A percentile compares a stretch with the other conserved stretches of the same genome.
Conservation (phyloP, 768 basidiomycete species). For the Fistulinella prunicolor region DNA sequence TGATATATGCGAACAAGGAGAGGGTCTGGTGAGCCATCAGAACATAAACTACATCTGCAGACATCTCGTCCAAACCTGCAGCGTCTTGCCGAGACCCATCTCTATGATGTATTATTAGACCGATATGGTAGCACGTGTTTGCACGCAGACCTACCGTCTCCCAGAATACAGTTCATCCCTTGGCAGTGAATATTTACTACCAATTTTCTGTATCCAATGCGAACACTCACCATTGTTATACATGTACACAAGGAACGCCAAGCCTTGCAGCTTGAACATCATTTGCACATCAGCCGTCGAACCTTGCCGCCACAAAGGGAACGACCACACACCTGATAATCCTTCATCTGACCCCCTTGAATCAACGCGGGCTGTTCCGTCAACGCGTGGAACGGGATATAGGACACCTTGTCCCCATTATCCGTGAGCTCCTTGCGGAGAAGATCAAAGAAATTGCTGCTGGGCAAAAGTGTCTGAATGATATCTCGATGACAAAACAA, state of each 20-base stretch:
- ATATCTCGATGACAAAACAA: conserved; percentile 42
- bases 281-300: background rate
- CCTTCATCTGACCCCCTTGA: conserved; percentile 60
- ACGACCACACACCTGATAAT: conserved; percentile 53
- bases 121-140: background rate
- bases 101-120: conserved; percentile 27
- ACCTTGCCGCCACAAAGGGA: background rate
- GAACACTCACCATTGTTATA: conserved; percentile 55
- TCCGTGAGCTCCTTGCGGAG: conserved; percentile 33
- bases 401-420: conserved; percentile 24
- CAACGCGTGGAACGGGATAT: conserved; percentile 38
- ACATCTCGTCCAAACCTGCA: conserved; percentile 40
- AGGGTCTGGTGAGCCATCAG: conserved; percentile 40
- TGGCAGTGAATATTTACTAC: background rate
- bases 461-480: conserved; percentile 47
- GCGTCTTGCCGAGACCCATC: conserved; percentile 65
- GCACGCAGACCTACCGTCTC: conserved; percentile 49
- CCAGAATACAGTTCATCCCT: conserved; percentile 71
- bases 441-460: conserved; percentile 37
- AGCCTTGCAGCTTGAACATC: conserved; percentile 47
- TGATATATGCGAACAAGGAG: conserved; percentile 65
- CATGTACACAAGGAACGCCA: conserved; percentile 64
- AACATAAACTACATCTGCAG: background rate
- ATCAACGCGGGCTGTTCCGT: conserved; percentile 50
- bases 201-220: background rate